These are phyloP conservation scores for Beauveria scarabaeidicola DNA, from an alignment of 2,329 filamentous ascomycete genomes.

Conservation along the genomic window DNA sequence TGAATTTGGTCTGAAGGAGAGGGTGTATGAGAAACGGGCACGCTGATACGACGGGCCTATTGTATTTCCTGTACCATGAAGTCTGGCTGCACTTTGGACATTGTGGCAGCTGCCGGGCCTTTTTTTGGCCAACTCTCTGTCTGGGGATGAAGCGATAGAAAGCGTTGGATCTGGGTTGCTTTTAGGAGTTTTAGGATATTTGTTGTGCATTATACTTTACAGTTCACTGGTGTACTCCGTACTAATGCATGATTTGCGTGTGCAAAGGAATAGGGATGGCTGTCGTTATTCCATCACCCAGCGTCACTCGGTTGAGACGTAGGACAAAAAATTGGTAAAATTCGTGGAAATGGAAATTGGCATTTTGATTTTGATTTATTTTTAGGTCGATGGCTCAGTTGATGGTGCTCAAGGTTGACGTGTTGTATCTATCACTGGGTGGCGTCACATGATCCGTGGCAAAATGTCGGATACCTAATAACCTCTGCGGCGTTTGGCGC, in stretches of 20 bases:
- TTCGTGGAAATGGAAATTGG: not conserved
- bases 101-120: not conserved
- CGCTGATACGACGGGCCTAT: not conserved
- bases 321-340: not conserved
- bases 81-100: conserved; percentile 8
- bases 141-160: not conserved
- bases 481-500: conserved; percentile 8
- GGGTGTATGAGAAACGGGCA: not conserved
- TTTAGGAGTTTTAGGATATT: conserved; percentile 6
- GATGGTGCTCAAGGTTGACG: not conserved
- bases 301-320: not conserved
- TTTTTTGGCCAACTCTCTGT: not conserved
- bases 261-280: not conserved
- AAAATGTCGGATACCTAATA: conserved; percentile 18
- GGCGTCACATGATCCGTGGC: conserved; percentile 25
- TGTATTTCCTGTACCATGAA: conserved; percentile 6
- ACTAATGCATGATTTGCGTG: not conserved
- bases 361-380: not conserved
- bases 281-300: not conserved
- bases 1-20: not conserved
- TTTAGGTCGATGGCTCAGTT: not conserved
- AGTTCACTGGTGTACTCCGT: not conserved
- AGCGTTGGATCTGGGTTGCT: conserved; percentile 8
- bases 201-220: not conserved
- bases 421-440: conserved; percentile 16